phyloP scores from a whole-genome alignment of 371 early-diverging fungal genomes.

The Globomyces sp. region DNA sequence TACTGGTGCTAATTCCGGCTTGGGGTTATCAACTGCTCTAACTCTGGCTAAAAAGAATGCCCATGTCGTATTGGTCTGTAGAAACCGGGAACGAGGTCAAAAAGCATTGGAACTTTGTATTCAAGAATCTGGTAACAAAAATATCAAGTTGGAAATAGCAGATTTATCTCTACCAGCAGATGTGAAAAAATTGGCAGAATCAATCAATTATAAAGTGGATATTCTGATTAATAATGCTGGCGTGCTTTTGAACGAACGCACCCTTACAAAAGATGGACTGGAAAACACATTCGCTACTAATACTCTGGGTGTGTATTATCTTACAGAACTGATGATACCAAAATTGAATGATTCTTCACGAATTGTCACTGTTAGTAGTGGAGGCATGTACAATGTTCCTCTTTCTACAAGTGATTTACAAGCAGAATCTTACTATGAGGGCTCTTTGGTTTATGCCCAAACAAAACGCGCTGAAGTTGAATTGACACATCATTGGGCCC shows the following conservation, averaged over 20 bases:
- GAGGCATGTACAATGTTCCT: slow-evolving; percentile 28
- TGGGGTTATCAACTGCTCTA: slow-evolving; percentile 25
- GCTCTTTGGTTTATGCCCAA: slow-evolving; percentile 27
- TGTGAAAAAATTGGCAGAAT: neutral
- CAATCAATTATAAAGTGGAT: slow-evolving; percentile 7
- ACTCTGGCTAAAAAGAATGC: slow-evolving; percentile 26
- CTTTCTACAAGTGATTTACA: slow-evolving; percentile 14
- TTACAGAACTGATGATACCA: slow-evolving; percentile 22
- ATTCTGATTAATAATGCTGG: slow-evolving; percentile 30
- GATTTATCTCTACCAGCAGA: no score
- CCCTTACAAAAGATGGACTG: slow-evolving; percentile 62
- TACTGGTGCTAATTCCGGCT: slow-evolving; percentile 37
- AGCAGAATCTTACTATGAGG: slow-evolving; percentile 14
- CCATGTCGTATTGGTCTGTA: slow-evolving; percentile 20
- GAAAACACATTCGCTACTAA: slow-evolving; percentile 74
- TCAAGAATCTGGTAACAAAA: no score
- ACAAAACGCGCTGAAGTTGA: slow-evolving; percentile 26
- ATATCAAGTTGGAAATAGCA: no score
- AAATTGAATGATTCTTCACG: neutral
- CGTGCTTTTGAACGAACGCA: neutral
- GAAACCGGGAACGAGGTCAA: slow-evolving; percentile 8
- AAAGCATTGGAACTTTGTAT: slow-evolving; percentile 11
- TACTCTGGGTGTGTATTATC: slow-evolving; percentile 54
- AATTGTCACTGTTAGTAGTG: slow-evolving; percentile 20
- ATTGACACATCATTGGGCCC: slow-evolving; percentile 26